A percentile compares a stretch with the other conserved stretches of the same genome.
Conservation (phyloP, 208 protist genomes). For the Novymonas esmeraldas region DNA sequence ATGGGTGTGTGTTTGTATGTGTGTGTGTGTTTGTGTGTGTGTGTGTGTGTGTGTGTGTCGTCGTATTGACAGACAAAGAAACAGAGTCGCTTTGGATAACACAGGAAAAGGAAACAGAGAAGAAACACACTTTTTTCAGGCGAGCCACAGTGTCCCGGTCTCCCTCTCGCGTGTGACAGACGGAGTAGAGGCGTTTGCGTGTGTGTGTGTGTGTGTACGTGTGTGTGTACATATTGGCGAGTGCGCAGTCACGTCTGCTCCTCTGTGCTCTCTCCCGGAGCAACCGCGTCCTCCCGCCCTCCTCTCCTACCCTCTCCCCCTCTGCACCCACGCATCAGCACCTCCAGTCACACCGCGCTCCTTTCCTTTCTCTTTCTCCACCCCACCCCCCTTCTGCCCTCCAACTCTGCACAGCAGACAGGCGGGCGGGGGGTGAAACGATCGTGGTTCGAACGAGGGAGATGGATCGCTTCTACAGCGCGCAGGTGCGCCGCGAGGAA, state of each 20-base stretch:
- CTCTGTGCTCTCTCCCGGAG: background rate
- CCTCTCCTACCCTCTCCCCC: background rate
- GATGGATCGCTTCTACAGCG: conserved; percentile 27
- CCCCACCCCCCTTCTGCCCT: too few species aligned
- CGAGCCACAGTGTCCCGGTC: too few species aligned
- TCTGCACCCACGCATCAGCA: background rate
- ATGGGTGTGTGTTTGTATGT: background rate
- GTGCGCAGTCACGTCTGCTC: background rate
- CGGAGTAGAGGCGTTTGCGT: background rate
- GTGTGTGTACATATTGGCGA: background rate
- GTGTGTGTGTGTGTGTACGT: background rate
- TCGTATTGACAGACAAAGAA: too few species aligned
- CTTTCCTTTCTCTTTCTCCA: background rate
- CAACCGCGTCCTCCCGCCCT: background rate
- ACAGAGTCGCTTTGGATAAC: too few species aligned
- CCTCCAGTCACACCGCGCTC: background rate
- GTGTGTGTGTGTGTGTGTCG: conserved; percentile 5
- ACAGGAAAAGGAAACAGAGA: too few species aligned
- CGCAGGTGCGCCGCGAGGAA: conserved; percentile 22
- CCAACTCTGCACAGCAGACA: too few species aligned
- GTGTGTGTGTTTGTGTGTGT: background rate
- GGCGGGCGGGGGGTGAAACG: background rate
- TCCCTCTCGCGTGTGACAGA: too few species aligned
- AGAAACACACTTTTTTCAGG: too few species aligned
- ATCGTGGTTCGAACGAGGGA: too few species aligned